Percentiles rank a stretch among this genome's conserved stretches.
phyloP scores from a whole-genome alignment of 75 land plant genomes.

The Picea glauca region DNA sequence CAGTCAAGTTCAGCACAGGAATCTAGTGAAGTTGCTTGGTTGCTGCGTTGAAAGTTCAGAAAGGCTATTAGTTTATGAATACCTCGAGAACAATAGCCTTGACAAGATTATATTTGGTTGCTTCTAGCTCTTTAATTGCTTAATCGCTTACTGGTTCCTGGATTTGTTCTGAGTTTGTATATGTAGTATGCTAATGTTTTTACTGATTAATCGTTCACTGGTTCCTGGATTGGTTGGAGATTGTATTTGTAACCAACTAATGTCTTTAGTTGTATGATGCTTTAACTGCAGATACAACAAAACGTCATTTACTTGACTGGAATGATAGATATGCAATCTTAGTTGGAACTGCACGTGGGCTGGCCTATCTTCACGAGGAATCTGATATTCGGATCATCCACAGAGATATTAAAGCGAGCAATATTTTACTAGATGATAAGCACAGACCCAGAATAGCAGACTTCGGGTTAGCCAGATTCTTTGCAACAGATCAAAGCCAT shows the following conservation, averaged over 20 bases:
- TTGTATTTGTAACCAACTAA: too few species aligned
- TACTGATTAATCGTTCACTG: not conserved
- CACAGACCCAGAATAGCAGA: slow-evolving; percentile 81
- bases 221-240: too few species aligned
- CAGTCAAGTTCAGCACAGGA: too few species aligned
- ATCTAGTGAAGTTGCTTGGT: too few species aligned
- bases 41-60: too few species aligned
- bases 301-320: slow-evolving; percentile 60
- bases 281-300: slow-evolving; percentile 17
- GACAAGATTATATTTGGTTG: too few species aligned
- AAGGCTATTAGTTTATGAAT: too few species aligned
- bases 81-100: too few species aligned
- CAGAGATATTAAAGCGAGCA: slow-evolving; percentile 83
- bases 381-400: slow-evolving; percentile 72
- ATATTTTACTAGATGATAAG: slow-evolving; percentile 66
- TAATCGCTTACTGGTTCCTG: too few species aligned
- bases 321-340: slow-evolving; percentile 63
- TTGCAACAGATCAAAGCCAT: too few species aligned
- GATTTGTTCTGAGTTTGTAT: not conserved
- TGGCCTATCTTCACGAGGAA: slow-evolving; percentile 83
- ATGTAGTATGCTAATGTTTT: slow-evolving; percentile 58
- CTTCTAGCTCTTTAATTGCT: too few species aligned
- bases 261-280: too few species aligned
- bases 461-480: slow-evolving; percentile 72
- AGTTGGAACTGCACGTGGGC: slow-evolving; percentile 80